Percentiles rank a stretch among this genome's conserved stretches.
Evolutionary conservation across 768 basidiomycete genomes (phyloP).

Genomic region (Amanita brunnescens): DNA sequence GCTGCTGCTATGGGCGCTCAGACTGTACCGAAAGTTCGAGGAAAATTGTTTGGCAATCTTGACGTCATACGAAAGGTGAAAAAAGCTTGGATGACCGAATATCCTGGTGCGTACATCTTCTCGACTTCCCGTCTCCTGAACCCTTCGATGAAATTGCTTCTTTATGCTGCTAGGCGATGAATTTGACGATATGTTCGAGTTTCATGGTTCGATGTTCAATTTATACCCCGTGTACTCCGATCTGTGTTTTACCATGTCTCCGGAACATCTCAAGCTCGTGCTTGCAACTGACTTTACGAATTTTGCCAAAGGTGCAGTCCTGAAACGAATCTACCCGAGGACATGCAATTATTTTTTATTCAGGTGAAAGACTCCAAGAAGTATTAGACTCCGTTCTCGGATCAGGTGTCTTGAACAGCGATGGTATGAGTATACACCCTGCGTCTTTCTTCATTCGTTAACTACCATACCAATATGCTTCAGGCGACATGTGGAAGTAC

Average conservation of each 20-base stretch:
- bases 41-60: slow-evolving; percentile 39
- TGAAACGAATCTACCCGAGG: too few species aligned
- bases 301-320: slow-evolving; percentile 53
- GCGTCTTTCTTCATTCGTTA: not conserved
- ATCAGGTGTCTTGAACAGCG: slow-evolving; percentile 61
- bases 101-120: slow-evolving; percentile 40
- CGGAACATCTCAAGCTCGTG: slow-evolving; percentile 49
- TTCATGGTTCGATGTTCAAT: slow-evolving; percentile 36
- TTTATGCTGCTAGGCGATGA: slow-evolving; percentile 33
- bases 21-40: slow-evolving; percentile 24
- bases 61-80: slow-evolving; percentile 31
- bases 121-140: not conserved
- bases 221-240: slow-evolving; percentile 37
- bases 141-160: not conserved
- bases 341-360: too few species aligned
- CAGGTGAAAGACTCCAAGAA: slow-evolving; percentile 37
- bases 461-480: not conserved
- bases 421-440: slow-evolving; percentile 45
- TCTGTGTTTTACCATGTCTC: slow-evolving; percentile 38
- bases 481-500: slow-evolving; percentile 32
- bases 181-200: slow-evolving; percentile 23
- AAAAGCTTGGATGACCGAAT: slow-evolving; percentile 32
- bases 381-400: slow-evolving; percentile 45
- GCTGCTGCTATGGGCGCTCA: slow-evolving; percentile 41
- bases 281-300: slow-evolving; percentile 50